phyloP scores from a whole-genome alignment of 768 basidiomycete species.

The Amanita inopinata region DNA sequence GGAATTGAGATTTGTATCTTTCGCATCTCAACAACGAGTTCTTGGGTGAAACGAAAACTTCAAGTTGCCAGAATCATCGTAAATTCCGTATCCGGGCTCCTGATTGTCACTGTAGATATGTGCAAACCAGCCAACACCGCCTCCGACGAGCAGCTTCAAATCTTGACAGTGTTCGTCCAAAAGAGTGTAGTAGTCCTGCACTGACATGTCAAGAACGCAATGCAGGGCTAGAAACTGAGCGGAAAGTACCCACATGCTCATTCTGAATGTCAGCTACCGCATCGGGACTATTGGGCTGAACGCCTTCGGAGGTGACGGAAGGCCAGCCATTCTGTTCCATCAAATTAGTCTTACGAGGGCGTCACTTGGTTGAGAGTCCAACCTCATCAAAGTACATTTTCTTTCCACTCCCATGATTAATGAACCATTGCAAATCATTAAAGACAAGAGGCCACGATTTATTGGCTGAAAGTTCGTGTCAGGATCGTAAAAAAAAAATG shows the following conservation, averaged over 20 bases:
- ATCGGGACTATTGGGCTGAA: conserved; percentile 41
- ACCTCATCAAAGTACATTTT: conserved; percentile 58
- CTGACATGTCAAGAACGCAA: not conserved
- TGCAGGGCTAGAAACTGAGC: not conserved
- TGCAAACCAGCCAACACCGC: conserved; percentile 59
- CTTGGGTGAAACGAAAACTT: conserved; percentile 47
- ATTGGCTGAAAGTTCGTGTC: conserved; percentile 21
- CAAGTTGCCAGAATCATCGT: conserved; percentile 25
- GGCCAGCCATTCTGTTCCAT: conserved; percentile 66
- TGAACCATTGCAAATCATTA: conserved; percentile 46
- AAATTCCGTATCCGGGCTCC: conserved; percentile 51
- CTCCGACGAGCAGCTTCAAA: conserved; percentile 38
- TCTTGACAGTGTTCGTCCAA: conserved; percentile 44
- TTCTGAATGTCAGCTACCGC: conserved; percentile 40
- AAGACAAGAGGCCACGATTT: conserved; percentile 43
- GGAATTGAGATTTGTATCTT: too few species aligned
- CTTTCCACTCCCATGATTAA: conserved; percentile 43
- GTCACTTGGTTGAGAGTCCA: not conserved
- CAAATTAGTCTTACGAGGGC: not conserved
- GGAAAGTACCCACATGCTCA: conserved; percentile 29
- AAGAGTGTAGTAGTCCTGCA: conserved; percentile 35
- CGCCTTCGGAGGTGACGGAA: conserved; percentile 38
- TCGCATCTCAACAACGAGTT: conserved; percentile 31
- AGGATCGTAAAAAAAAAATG: not conserved
- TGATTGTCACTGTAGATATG: conserved; percentile 51